Base-by-base conservation (phyloP, 306 rosid species). In the Styphnolobium japonicum region DNA sequence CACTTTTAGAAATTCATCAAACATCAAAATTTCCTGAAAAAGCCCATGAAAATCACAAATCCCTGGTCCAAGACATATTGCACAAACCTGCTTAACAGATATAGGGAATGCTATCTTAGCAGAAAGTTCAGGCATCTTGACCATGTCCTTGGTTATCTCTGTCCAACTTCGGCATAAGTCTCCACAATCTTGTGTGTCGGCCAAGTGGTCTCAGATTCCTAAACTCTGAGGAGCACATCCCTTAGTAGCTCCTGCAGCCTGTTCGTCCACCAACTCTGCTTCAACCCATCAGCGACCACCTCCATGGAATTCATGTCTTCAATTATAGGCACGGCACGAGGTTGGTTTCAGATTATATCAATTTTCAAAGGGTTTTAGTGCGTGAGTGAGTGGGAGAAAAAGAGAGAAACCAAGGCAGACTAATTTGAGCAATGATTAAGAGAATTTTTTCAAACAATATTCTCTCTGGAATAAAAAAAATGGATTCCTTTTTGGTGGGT, bases 161-260 rank as follows among this genome's bases (percentile, higher is more conserved):
- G 93, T 84, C 96, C 96, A 91, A 67, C 90, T 87, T 84, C 96
- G 87, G 96, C 92, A 34, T 91, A 88, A 21, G 90, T 88, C 52
- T 87, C 90, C 21, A 91, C 96, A 80, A 74, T 85, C 84, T 80
- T 87, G 23, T 93, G 82, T 1, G 77, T 85, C 9, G 96, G 96
- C 96, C 96, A 91, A 1, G 85, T 64, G 16, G 36, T 81, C 81
- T 91, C 96, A 2, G 93, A 81, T 0, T 80, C 84, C 80, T 91
- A 93, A 40, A 91, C 84, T 66, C 88, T 82, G 43, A 85, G 6
- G 23, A 91, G 62, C 29, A 91, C 91, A 73, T 91, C 96, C 33
- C 92, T 55, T 12, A 91, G 88, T 1, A 91, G 91, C 85, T 91
- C 96, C 81, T 82, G 88, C 45, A 93, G 96, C 93, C 88, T 83